phyloP scores from a whole-genome alignment of 1,284 basidiomycete genomes.

The Inonotus obliquus region DNA sequence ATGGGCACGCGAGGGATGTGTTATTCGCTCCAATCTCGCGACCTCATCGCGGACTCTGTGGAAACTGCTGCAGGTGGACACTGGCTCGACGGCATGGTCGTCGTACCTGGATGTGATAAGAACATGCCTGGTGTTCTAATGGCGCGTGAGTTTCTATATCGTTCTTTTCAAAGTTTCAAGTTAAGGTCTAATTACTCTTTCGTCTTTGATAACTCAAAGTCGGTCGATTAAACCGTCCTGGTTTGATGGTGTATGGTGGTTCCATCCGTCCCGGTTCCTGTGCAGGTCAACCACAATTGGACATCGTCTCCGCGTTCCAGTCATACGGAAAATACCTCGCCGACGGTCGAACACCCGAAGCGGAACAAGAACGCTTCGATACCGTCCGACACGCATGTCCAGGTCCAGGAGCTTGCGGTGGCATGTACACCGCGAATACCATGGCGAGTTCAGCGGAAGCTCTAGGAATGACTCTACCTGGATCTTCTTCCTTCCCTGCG shows the following conservation, averaged over 20 bases:
- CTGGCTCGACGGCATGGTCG: conserved; percentile 98
- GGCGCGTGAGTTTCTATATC: conserved; percentile 60
- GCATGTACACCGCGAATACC: conserved; percentile 96
- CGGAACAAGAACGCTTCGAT: conserved; percentile 78
- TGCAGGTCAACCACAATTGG: conserved; percentile 73
- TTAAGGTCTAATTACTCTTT: background rate
- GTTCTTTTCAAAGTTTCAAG: conserved; percentile 14
- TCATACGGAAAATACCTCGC: conserved; percentile 91
- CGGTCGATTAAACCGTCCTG: conserved; percentile 89
- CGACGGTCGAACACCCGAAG: conserved; percentile 78
- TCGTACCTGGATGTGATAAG: conserved; percentile 95
- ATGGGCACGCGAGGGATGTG: conserved; percentile 94
- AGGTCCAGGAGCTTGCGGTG: conserved; percentile 94
- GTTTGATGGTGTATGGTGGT: conserved; percentile 96
- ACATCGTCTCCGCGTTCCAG: conserved; percentile 95
- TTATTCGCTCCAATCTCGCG: conserved; percentile 92
- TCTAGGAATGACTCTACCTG: conserved; percentile 92
- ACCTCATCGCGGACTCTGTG: conserved; percentile 95
- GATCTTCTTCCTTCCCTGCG: conserved; percentile 94
- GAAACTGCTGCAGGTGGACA: conserved; percentile 96
- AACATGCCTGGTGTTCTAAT: conserved; percentile 97
- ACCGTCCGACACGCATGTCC: conserved; percentile 91
- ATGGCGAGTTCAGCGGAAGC: conserved; percentile 93
- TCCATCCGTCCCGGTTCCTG: conserved; percentile 90
- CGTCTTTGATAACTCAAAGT: conserved; percentile 39